Conservation (phyloP, 2,329 filamentous ascomycete species). For the Fusarium austroafricanum region DNA sequence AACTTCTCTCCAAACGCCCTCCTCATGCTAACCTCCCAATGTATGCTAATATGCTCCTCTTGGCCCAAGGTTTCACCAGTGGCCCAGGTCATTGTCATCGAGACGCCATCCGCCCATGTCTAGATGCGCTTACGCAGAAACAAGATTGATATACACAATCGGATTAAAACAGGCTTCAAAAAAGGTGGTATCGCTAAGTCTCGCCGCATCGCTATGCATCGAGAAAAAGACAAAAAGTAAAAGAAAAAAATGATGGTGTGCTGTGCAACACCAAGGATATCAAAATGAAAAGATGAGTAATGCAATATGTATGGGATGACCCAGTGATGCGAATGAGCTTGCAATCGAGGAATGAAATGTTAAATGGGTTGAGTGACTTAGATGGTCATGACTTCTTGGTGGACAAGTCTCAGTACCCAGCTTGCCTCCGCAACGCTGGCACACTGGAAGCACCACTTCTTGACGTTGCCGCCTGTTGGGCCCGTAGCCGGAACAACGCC, state of each 20-base stretch:
- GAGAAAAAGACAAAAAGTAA: constrained; percentile 14
- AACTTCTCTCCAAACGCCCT: background rate
- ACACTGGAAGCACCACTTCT: constrained; percentile 74
- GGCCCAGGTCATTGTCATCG: constrained; percentile 14
- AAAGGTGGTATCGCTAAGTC: constrained; percentile 38
- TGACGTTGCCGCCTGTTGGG: constrained; percentile 65
- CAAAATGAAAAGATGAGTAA: constrained; percentile 28
- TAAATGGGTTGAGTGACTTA: constrained; percentile 33
- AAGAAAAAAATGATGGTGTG: constrained; percentile 31
- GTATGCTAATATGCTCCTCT: constrained; percentile 16
- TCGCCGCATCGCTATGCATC: constrained; percentile 7
- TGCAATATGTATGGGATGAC: constrained; percentile 8
- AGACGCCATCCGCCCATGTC: constrained; percentile 42
- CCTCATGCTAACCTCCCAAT: background rate
- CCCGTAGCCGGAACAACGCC: constrained; percentile 65
- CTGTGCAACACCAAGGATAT: constrained; percentile 42
- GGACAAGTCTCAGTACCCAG: constrained; percentile 68
- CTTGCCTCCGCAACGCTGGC: constrained; percentile 63
- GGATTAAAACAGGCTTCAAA: constrained; percentile 15
- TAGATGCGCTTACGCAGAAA: constrained; percentile 40
- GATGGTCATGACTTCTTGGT: constrained; percentile 64
- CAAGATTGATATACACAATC: constrained; percentile 24
- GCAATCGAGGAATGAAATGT: constrained; percentile 17
- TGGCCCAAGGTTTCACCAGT: constrained; percentile 9
- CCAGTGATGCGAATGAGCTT: constrained; percentile 11